Evolutionary conservation across 306 rosid genomes (phyloP), one percentile per base, ranked within the genome.

Genomic region (Lablab purpureus): DNA sequence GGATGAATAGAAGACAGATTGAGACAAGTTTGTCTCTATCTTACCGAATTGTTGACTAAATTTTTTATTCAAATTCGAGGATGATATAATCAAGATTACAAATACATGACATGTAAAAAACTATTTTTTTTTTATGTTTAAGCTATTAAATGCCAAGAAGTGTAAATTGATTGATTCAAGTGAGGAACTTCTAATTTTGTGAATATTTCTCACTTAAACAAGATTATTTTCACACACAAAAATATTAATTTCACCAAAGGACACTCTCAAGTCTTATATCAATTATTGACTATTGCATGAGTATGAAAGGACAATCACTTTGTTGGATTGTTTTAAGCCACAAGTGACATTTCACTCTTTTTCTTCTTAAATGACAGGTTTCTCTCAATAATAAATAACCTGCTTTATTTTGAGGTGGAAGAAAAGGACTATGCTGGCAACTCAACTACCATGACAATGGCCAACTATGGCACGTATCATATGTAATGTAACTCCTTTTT

Each of bases 241-340:
- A 28, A 60, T 5, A 60, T 3, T 28, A 7, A 6, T 60, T 25
- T 28, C 67, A 28, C 19, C 7, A 25, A 59, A 27, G 7, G 66
- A 5, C 40, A 14, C 21, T 28, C 6, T 59, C 5, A 13, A 1
- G 36, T 58, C 65, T 6, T 11, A 15, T 6, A 60, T 60, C 12
- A 14, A 28, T 27, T 23, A 2, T 54, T 22, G 7, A 28, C n/a
- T 25, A 13, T 25, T 23, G 15, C 32, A 23, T 60, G 22, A 60
- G 36, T 5, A 27, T 27, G 1, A 64, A 30, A 32, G 13, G 2
- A 17, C 15, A 34, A 4, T 4, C 47, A 14, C 9, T 36, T 9
- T 36, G 71, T 19, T 66, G 71, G 71, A 17, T 36, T n/a, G 15
- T 64, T 64, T 7, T 36, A 37, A 65, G 49, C 30, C 71, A 36